Percentiles rank a stretch among this genome's conserved stretches.
phyloP scores from a whole-genome alignment of 768 basidiomycete species.

The Cyclocybe cylindracea region DNA sequence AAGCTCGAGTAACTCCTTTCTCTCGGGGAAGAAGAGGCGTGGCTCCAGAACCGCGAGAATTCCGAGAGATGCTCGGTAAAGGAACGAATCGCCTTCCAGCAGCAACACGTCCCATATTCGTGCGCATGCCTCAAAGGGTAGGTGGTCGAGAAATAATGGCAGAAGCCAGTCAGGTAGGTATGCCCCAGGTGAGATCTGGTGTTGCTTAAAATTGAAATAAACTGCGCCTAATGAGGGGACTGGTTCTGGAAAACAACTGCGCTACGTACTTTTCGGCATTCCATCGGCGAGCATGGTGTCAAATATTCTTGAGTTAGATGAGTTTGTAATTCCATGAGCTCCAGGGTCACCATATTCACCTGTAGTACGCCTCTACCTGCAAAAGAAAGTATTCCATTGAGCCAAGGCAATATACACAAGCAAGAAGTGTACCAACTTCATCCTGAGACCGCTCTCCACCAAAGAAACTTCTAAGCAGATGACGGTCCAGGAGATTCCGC shows the following conservation, averaged over 20 bases:
- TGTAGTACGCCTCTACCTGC: constrained; percentile 89
- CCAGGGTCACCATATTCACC: constrained; percentile 42
- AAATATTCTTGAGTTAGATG: constrained; percentile 63
- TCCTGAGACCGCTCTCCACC: constrained; percentile 69
- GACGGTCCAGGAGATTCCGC: constrained; percentile 83
- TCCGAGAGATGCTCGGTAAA: constrained; percentile 83
- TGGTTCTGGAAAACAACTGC: neutral
- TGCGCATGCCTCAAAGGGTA: constrained; percentile 91
- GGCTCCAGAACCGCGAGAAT: constrained; percentile 83
- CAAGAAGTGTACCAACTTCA: constrained; percentile 62
- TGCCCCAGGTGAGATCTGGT: constrained; percentile 83
- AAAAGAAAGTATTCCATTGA: constrained; percentile 23
- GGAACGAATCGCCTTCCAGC: constrained; percentile 88
- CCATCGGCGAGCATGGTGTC: constrained; percentile 89
- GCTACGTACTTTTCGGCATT: constrained; percentile 85
- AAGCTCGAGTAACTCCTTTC: constrained; percentile 75
- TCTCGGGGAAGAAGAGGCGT: constrained; percentile 86
- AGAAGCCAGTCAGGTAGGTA: constrained; percentile 85
- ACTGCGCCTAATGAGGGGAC: constrained; percentile 43
- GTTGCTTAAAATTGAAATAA: constrained; percentile 94
- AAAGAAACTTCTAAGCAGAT: constrained; percentile 85
- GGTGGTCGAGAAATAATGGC: constrained; percentile 78
- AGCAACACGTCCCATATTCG: constrained; percentile 87
- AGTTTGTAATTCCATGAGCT: constrained; percentile 1
- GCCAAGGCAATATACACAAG: constrained; percentile 1